Evolutionary conservation across 2,329 filamentous ascomycete genomes (phyloP).

Genomic region (Gyromitra esculenta): DNA sequence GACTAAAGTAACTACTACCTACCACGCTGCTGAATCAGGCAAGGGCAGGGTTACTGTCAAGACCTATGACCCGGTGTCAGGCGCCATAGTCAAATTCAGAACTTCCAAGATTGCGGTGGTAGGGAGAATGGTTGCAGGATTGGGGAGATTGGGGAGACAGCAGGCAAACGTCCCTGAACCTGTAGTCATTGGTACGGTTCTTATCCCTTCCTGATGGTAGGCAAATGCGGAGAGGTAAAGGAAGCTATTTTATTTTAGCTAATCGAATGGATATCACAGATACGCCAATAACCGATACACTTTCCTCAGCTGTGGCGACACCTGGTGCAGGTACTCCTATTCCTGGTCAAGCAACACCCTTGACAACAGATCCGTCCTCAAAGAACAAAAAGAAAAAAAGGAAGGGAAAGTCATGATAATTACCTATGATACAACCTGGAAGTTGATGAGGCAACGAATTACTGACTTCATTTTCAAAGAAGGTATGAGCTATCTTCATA

Average conservation of each 20-base stretch:
- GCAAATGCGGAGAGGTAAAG: conserved; percentile 60
- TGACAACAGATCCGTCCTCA: conserved; percentile 60
- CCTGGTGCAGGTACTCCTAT: conserved; percentile 58
- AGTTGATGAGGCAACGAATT: neutral
- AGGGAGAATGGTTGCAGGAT: conserved; percentile 77
- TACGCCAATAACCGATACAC: conserved; percentile 54
- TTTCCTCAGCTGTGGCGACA: conserved; percentile 58
- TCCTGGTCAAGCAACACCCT: conserved; percentile 58
- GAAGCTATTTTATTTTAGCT: conserved; percentile 27
- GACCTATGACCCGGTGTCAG: conserved; percentile 84
- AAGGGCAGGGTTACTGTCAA: conserved; percentile 82
- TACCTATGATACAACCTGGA: neutral
- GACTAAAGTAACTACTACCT: conserved; percentile 93
- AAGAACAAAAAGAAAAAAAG: conserved; percentile 73
- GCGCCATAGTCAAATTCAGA: conserved; percentile 86
- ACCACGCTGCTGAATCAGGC: conserved; percentile 69
- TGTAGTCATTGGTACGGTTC: conserved; percentile 59
- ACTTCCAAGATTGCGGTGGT: conserved; percentile 94
- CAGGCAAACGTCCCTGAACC: conserved; percentile 69
- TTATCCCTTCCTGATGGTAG: conserved; percentile 59
- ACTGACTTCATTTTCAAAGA: neutral
- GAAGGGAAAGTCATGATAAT: conserved; percentile 72
- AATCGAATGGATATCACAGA: conserved; percentile 51
- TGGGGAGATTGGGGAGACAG: conserved; percentile 78
- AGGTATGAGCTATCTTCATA: conserved; percentile 5